Percentiles rank a stretch among this genome's conserved stretches.
phyloP scores from a whole-genome alignment of 306 rosid genomes.

The Comarum palustre region DNA sequence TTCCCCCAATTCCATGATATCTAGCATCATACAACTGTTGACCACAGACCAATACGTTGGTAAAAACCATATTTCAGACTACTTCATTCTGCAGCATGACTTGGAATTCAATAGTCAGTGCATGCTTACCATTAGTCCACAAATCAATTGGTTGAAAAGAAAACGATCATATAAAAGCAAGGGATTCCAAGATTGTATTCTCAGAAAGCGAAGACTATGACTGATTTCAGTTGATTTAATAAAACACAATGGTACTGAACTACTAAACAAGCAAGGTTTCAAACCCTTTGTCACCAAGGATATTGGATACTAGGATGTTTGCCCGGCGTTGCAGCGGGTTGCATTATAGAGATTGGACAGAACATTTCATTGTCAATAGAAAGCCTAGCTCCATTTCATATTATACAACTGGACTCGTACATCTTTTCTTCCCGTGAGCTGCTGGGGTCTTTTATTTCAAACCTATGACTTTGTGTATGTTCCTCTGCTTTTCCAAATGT shows the following conservation, averaged over 20 bases:
- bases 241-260: background rate
- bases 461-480: no score
- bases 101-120: background rate
- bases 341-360: no score
- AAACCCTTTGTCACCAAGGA: background rate
- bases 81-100: background rate
- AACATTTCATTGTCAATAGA: no score
- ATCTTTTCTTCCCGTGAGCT: no score
- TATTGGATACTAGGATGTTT: no score
- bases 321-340: no score
- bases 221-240: background rate
- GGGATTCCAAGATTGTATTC: background rate
- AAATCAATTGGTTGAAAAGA: background rate
- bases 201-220: slow-evolving; percentile 3
- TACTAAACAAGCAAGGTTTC: slow-evolving; percentile 18
- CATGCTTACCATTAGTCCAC: slow-evolving; percentile 8
- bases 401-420: no score
- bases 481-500: no score
- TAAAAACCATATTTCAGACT: background rate
- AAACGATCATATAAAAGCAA: background rate
- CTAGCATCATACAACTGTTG: background rate
- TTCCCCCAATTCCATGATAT: slow-evolving; percentile 2
- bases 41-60: background rate
- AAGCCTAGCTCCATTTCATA: no score
- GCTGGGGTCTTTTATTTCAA: no score